phyloP scores from a whole-genome alignment of 2,329 filamentous ascomycete species.

The Sporothrix protearum region DNA sequence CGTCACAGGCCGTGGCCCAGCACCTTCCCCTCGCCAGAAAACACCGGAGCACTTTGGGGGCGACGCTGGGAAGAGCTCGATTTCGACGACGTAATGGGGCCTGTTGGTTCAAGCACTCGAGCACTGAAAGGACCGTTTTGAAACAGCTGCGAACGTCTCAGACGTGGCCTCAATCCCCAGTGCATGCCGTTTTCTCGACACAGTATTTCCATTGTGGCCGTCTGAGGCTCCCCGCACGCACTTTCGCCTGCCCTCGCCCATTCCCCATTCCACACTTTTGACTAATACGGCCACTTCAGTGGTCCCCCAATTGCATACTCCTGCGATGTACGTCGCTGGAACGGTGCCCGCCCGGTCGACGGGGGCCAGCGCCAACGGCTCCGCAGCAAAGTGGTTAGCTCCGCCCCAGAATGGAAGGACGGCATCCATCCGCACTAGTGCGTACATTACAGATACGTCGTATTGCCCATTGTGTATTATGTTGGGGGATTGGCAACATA shows the following conservation, averaged over 20 bases:
- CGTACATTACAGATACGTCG: no score
- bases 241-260: not conserved
- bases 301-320: no score
- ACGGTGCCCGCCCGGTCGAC: not conserved
- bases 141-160: no score
- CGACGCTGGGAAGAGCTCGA: not conserved
- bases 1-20: not conserved
- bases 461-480: not conserved
- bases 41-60: not conserved
- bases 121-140: not conserved
- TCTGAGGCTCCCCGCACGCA: constrained; percentile 19
- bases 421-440: constrained; percentile 19
- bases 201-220: constrained; percentile 12
- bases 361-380: constrained; percentile 16
- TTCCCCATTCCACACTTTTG: not conserved
- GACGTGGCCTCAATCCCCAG: no score
- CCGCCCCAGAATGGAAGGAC: constrained; percentile 8
- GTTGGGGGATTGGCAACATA: not conserved
- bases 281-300: not conserved
- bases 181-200: constrained; percentile 7
- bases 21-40: not conserved
- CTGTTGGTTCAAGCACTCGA: not conserved
- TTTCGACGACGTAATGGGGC: not conserved
- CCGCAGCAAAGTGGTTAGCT: constrained; percentile 18
- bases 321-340: not conserved